These are phyloP conservation scores for Penicillium sp. DNA, from an alignment of 2,329 filamentous ascomycete genomes.

Conservation along the genomic window DNA sequence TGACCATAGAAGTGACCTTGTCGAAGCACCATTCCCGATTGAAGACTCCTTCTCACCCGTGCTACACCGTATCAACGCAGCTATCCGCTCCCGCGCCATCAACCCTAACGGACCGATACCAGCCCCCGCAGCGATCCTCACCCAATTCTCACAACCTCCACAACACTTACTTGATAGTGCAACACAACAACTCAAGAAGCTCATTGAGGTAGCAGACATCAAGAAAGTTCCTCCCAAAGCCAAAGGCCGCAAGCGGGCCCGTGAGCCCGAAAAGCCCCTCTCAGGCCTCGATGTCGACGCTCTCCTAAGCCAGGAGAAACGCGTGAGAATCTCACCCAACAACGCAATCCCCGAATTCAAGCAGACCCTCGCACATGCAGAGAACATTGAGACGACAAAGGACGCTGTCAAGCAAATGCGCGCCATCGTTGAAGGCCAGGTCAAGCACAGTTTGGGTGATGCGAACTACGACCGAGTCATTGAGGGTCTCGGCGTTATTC, in stretches of 20 bases:
- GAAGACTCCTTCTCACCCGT: slow-evolving; percentile 84
- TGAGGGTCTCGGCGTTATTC: slow-evolving; percentile 77
- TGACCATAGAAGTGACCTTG: slow-evolving; percentile 47
- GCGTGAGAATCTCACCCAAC: slow-evolving; percentile 60
- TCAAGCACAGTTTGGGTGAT: slow-evolving; percentile 76
- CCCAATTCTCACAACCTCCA: slow-evolving; percentile 75
- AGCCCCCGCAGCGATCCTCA: slow-evolving; percentile 66
- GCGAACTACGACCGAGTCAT: slow-evolving; percentile 73
- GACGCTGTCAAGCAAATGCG: slow-evolving; percentile 77
- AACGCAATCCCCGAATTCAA: slow-evolving; percentile 94
- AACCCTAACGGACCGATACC: slow-evolving; percentile 69
- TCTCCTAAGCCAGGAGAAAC: slow-evolving; percentile 68
- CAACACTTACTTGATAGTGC: slow-evolving; percentile 66
- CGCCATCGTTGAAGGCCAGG: slow-evolving; percentile 68
- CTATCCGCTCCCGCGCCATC: slow-evolving; percentile 80
- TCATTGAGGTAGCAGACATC: slow-evolving; percentile 74
- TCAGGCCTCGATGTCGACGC: slow-evolving; percentile 88
- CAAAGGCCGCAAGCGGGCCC: slow-evolving; percentile 71
- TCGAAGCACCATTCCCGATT: slow-evolving; percentile 71
- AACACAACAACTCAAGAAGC: slow-evolving; percentile 61
- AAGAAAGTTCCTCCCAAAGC: slow-evolving; percentile 86
- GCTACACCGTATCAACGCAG: slow-evolving; percentile 87
- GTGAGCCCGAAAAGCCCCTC: slow-evolving; percentile 77
- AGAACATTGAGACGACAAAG: slow-evolving; percentile 65
- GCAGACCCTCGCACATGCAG: slow-evolving; percentile 68